These are phyloP conservation scores for Clarireedia paspali DNA, from an alignment of 2,329 filamentous ascomycete genomes.

Conservation along the genomic window DNA sequence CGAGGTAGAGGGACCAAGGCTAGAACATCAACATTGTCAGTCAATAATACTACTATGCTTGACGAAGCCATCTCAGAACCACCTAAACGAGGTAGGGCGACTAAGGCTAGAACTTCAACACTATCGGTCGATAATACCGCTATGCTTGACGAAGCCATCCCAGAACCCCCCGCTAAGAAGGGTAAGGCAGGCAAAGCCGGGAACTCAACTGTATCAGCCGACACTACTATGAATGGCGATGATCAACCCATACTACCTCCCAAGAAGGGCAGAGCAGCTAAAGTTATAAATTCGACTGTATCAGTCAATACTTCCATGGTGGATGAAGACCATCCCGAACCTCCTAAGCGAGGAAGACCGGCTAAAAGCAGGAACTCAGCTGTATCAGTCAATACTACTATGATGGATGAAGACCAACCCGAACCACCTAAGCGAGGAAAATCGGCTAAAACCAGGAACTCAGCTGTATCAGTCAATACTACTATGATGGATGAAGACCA, in stretches of 20 bases:
- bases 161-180: no score
- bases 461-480: neutral
- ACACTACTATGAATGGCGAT: neutral
- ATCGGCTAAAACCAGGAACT: neutral
- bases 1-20: neutral
- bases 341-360: neutral
- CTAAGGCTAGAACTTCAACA: conserved; percentile 58
- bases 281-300: neutral
- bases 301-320: neutral
- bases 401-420: neutral
- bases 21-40: neutral
- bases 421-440: neutral
- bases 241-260: neutral
- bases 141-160: neutral
- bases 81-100: conserved; percentile 48
- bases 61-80: no score
- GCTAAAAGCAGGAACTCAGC: neutral
- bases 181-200: no score
- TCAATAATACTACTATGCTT: no score
- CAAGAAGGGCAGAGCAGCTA: neutral
- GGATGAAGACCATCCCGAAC: neutral
- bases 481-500: neutral
- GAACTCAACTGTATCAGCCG: neutral
- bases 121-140: conserved; percentile 37
- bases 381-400: neutral